phyloP scores from a whole-genome alignment of 352 stramenopile genomes.

The Phytophthora europaea region DNA sequence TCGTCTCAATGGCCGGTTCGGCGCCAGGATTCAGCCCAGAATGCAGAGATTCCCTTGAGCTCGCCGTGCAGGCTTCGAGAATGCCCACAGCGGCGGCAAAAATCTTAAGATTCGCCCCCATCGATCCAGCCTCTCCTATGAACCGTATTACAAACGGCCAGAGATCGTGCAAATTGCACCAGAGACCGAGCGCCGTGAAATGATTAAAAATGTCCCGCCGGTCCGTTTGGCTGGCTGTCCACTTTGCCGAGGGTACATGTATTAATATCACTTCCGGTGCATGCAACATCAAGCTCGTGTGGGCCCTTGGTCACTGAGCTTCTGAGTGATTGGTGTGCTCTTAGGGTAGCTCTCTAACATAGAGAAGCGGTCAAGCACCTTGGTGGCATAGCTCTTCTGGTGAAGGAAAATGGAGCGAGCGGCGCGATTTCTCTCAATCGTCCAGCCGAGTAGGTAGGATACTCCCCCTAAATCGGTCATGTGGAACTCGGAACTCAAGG shows the following conservation, averaged over 20 bases:
- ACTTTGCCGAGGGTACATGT: too few relatives aligned
- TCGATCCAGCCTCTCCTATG: conserved; percentile 16
- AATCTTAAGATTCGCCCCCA: conserved; percentile 38
- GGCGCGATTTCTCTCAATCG: too few relatives aligned
- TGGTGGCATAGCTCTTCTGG: too few relatives aligned
- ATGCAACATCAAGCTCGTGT: too few relatives aligned
- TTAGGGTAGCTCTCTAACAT: background rate
- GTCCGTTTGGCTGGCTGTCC: too few relatives aligned
- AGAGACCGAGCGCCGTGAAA: background rate
- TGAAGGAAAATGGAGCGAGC: background rate
- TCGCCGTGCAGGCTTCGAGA: background rate
- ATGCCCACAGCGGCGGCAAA: conserved; percentile 4
- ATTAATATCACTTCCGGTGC: too few relatives aligned
- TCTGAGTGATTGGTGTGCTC: background rate
- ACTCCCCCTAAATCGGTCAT: background rate
- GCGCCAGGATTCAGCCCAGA: conserved; percentile 9
- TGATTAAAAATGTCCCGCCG: conserved; percentile 24
- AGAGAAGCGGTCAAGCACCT: background rate
- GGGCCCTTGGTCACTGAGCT: background rate
- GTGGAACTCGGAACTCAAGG: background rate
- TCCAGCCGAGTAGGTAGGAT: too few relatives aligned
- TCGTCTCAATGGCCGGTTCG: conserved; percentile 31
- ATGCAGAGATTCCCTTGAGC: conserved; percentile 18
- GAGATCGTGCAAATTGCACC: conserved; percentile 1
- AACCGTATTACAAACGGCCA: conserved; percentile 22